Evolutionary conservation across 441 rosid genomes (phyloP).

Genomic region (Erysimum cheiri): DNA sequence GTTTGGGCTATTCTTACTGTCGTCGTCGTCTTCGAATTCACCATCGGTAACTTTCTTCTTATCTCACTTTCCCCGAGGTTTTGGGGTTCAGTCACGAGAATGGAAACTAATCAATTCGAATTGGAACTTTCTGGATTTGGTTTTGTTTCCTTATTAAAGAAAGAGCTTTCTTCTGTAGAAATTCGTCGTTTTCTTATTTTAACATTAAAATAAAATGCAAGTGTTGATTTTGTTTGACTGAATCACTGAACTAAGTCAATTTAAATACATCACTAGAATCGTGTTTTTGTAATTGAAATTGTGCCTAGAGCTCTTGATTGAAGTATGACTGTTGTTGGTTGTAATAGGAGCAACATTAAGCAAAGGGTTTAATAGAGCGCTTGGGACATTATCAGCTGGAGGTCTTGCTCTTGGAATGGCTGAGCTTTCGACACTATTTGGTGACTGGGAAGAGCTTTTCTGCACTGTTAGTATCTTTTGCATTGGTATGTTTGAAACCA

Average conservation of each 20-base stretch:
- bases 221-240: conserved; percentile 14
- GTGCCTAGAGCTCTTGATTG: not conserved
- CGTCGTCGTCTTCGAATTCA: conserved; percentile 76
- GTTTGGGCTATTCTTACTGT: conserved; percentile 83
- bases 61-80: not conserved
- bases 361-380: conserved; percentile 73
- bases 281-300: not conserved
- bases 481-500: conserved; percentile 45
- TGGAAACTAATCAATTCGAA: not conserved
- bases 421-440: conserved; percentile 57
- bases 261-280: not conserved
- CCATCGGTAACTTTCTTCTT: conserved; percentile 47
- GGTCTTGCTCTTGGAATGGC: conserved; percentile 77
- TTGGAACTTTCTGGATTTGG: conserved; percentile 10
- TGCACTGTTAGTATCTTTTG: conserved; percentile 64
- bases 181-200: conserved; percentile 24
- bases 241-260: not conserved
- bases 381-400: conserved; percentile 79
- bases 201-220: not conserved
- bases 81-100: not conserved
- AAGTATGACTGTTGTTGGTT: conserved; percentile 14
- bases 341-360: conserved; percentile 70
- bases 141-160: not conserved
- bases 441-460: conserved; percentile 61
- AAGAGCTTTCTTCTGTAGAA: not conserved